Evolutionary conservation across 2,329 filamentous ascomycete species (phyloP), one percentile per base, ranked within the genome.

Genomic region (Boeremia lycopersici): DNA sequence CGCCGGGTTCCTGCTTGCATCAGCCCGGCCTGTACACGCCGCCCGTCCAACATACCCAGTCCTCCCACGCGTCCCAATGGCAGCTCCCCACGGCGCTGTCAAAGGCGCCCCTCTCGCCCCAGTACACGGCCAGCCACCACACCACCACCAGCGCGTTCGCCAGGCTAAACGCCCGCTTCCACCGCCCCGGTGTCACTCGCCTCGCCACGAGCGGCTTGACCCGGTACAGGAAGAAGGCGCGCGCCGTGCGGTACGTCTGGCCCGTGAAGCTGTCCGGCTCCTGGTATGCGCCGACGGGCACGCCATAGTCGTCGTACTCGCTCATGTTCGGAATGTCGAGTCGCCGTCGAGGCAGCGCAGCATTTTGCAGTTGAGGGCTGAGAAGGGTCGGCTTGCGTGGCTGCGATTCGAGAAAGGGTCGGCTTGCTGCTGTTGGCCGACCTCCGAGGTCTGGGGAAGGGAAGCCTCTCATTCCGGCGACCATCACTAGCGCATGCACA

Each of bases 31-130:
- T n/a, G n/a, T n/a, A n/a, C n/a, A n/a, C n/a, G n/a, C n/a, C n/a
- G n/a, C n/a, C n/a, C n/a, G n/a, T n/a, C n/a, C n/a, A n/a, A n/a
- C n/a, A n/a, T n/a, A n/a, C 92, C 93, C 95, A 99, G 75, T 85
- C 83, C 79, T 99, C 95, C 95, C 95, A 99, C 35, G 84, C 84
- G 31, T 85, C 82, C 95, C 95, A 99, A 49, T 84, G 78, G 75
- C 95, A 99, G 46, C 79, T 81, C 51, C 84, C 79, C 13, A 96
- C 84, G 56, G 84, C 86, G 60, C 84, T 84, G 48, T 83, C 81
- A 74, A 96, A 98, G 31, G 88, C 83, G 75, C 84, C 89, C 55
- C 89, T 82, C 78, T 99, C 95, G 1, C 93, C 92, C 86, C 90
- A 95, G 61, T 95, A 85, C 59, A 99, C 68, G 17, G 89, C 82